phyloP scores from a whole-genome alignment of 1,284 basidiomycete species.

The Puccinia hordei region DNA sequence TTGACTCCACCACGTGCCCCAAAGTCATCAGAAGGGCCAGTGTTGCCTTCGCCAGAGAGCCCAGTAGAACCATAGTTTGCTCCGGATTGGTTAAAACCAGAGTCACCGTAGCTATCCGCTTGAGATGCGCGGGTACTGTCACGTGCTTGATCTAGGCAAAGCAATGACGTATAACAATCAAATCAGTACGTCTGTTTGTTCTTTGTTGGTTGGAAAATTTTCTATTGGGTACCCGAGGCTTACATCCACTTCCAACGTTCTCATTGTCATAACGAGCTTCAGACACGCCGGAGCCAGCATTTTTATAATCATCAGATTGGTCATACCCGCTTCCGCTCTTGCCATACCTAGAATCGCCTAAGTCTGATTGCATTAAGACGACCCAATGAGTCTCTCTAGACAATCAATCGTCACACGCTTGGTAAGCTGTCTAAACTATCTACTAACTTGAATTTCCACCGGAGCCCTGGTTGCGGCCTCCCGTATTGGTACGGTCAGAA shows the following conservation, averaged over 20 bases:
- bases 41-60: not conserved
- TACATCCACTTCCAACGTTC: constrained; percentile 10
- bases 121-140: constrained; percentile 21
- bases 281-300: not conserved
- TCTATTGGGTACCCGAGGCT: not conserved
- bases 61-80: not conserved
- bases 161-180: not conserved
- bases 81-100: not conserved
- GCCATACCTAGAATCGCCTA: constrained; percentile 9
- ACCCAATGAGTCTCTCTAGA: not conserved
- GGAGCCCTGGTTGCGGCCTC: constrained; percentile 4
- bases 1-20: constrained; percentile 20
- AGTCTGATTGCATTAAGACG: not conserved
- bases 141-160: not conserved
- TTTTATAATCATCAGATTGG: constrained; percentile 5
- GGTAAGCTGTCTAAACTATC: not conserved
- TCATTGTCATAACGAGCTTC: not conserved
- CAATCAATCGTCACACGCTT: not conserved
- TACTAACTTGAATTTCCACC: constrained; percentile 3
- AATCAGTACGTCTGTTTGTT: not conserved
- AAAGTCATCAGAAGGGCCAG: not conserved
- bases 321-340: not conserved
- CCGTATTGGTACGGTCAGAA: not conserved
- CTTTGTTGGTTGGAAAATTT: not conserved
- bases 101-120: constrained; percentile 29